Evolutionary conservation across 208 protist species (phyloP), one percentile per base, ranked within the genome.

Genomic region (Angomonas deanei): DNA sequence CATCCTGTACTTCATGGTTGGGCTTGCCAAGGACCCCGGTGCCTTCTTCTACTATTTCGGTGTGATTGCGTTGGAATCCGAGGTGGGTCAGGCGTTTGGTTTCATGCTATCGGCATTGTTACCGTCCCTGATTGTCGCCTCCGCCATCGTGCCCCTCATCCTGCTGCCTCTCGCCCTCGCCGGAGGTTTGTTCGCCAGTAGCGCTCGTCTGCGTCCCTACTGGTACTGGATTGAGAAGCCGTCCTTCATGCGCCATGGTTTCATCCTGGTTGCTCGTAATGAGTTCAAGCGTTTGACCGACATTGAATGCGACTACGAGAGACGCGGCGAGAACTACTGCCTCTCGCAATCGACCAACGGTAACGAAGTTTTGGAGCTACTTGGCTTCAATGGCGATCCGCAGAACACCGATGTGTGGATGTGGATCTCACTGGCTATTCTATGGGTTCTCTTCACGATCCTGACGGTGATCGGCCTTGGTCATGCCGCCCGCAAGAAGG

Each of bases 1-100:
- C 17, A 90, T 93, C 56, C 30, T 80, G 61, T 96, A 96, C 66
- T 96, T 88, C 38, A 85, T 93, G 81, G 77, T 88, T 19, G 72
- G 86, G 56, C 78, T 96, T 34, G 58, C 75, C 56, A 70, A 70
- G n/a, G 76, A 65, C 58, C 52, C 80, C 0, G 50, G 17, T 19
- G 77, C 80, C 27, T 96, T 88, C 76, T 86, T 91, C 34, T 61
- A 81, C 31, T 72, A 86, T 69, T 84, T 80, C 78, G 75, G 83
- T 47, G 78, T 93, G 39, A 54, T 88, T 2, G 70, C 91, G 19
- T 69, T 93, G 19, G 42, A 90, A 38, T 30, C 64, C n/a, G 82
- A 84, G 55, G 72, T 84, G 23, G 77, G 76, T 39, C 86, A 88
- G 64, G 57, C 72, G 24, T 87, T 92, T 47, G 86, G 84, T 3